Conservation (phyloP, 177 flowering plant species). For the Vitis hybrid region DNA sequence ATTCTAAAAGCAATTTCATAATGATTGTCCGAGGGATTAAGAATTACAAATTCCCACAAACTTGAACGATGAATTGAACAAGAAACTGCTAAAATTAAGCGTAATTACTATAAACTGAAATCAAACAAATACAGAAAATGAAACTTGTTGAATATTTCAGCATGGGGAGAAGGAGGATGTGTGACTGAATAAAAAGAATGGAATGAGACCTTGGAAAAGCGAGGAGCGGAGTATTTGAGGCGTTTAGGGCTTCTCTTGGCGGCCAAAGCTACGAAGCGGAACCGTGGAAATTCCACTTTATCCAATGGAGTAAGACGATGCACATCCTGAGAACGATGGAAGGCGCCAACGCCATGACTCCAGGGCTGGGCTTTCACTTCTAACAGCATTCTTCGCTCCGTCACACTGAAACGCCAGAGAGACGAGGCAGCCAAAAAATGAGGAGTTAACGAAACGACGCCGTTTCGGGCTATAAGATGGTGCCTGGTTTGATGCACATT, state of each 20-base stretch:
- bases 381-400: too few relatives aligned
- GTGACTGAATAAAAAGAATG: neutral
- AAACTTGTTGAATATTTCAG: neutral
- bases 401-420: too few relatives aligned
- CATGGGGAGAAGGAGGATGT: neutral
- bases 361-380: too few relatives aligned
- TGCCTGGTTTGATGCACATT: too few relatives aligned
- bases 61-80: too few relatives aligned
- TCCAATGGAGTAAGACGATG: conserved; percentile 11
- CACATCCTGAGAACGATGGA: too few relatives aligned
- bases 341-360: too few relatives aligned
- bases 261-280: conserved; percentile 26
- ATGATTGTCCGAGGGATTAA: neutral
- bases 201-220: conserved; percentile 53
- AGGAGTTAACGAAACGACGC: too few relatives aligned
- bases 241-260: conserved; percentile 85
- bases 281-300: neutral
- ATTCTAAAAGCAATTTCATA: neutral
- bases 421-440: too few relatives aligned
- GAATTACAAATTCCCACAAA: neutral
- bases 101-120: too few relatives aligned
- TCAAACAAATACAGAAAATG: neutral
- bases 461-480: too few relatives aligned
- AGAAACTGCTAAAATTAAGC: too few relatives aligned
- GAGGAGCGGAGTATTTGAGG: conserved; percentile 80